phyloP scores from a whole-genome alignment of 1,284 basidiomycete genomes.

The Microbotryum intermedium region DNA sequence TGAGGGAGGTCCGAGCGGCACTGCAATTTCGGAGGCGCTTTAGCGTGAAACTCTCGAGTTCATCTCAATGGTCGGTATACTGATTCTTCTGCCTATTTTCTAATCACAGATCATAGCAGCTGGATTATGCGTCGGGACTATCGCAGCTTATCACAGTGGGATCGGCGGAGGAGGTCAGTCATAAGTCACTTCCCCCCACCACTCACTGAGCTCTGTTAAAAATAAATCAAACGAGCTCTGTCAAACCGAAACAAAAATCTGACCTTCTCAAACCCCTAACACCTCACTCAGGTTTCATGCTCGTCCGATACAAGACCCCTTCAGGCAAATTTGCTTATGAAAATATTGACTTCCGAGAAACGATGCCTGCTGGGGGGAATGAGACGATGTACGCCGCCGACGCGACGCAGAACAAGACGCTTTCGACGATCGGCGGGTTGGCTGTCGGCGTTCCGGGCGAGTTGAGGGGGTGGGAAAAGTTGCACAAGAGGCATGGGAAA shows the following conservation, averaged over 20 bases:
- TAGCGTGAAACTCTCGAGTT: no score
- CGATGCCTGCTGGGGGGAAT: conserved; percentile 4
- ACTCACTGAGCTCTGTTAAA: not conserved
- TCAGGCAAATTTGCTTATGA: conserved; percentile 35
- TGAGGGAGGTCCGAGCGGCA: no score
- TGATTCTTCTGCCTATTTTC: not conserved
- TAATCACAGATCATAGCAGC: conserved; percentile 34
- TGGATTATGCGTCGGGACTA: conserved; percentile 41
- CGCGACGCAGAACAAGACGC: conserved; percentile 4
- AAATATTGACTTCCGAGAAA: conserved; percentile 42
- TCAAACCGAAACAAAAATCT: no score
- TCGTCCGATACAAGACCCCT: conserved; percentile 30
- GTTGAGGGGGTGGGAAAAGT: conserved; percentile 36
- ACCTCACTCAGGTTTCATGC: conserved; percentile 30
- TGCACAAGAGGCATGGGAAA: conserved; percentile 36
- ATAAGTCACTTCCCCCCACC: not conserved
- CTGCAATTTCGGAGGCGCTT: no score
- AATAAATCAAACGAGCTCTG: no score
- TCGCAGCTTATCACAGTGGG: conserved; percentile 41
- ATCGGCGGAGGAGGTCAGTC: conserved; percentile 38
- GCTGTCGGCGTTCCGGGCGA: conserved; percentile 40
- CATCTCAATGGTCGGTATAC: no score
- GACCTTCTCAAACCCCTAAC: no score
- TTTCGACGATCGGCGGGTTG: conserved; percentile 28
- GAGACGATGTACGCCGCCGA: conserved; percentile 22